These are phyloP conservation scores for Fusarium anthophilum DNA, from an alignment of 2,329 filamentous ascomycete species.

Conservation along the genomic window DNA sequence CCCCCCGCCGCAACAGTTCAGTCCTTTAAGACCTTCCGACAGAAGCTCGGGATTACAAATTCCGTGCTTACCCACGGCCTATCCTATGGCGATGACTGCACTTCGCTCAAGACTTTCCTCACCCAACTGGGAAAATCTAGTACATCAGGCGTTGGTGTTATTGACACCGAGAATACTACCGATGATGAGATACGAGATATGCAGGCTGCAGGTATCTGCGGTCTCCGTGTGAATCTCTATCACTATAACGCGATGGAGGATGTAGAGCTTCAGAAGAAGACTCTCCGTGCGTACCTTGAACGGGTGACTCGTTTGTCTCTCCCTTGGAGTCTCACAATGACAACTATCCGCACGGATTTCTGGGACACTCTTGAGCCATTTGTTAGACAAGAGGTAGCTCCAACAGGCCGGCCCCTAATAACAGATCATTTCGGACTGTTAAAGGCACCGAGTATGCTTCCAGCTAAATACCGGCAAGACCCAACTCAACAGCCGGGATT, in stretches of 20 bases:
- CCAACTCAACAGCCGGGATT: conserved; percentile 41
- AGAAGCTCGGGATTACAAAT: neutral
- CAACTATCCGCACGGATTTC: conserved; percentile 20
- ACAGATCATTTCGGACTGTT: conserved; percentile 51
- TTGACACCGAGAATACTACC: neutral
- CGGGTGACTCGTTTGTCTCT: conserved; percentile 18
- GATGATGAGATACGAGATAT: neutral
- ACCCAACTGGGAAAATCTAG: neutral
- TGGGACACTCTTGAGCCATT: conserved; percentile 14
- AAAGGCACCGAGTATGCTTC: conserved; percentile 47
- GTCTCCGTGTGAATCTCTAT: neutral
- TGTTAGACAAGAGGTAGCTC: neutral
- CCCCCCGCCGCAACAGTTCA: neutral
- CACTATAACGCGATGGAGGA: neutral
- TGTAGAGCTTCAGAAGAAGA: neutral
- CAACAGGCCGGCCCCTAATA: conserved; percentile 33
- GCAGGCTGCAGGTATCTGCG: neutral
- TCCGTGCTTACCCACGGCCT: neutral
- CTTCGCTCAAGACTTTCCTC: neutral
- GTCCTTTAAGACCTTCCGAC: neutral
- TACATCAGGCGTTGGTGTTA: neutral
- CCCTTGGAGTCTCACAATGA: conserved; percentile 29
- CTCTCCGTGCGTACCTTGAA: conserved; percentile 42
- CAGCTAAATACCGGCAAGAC: conserved; percentile 31
- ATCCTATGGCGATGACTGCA: neutral